Percentiles rank a stretch among this genome's conserved stretches.
These are phyloP conservation scores for Hymenoscyphus scutula DNA, from an alignment of 2,329 filamentous ascomycete species.

Conservation along the genomic window DNA sequence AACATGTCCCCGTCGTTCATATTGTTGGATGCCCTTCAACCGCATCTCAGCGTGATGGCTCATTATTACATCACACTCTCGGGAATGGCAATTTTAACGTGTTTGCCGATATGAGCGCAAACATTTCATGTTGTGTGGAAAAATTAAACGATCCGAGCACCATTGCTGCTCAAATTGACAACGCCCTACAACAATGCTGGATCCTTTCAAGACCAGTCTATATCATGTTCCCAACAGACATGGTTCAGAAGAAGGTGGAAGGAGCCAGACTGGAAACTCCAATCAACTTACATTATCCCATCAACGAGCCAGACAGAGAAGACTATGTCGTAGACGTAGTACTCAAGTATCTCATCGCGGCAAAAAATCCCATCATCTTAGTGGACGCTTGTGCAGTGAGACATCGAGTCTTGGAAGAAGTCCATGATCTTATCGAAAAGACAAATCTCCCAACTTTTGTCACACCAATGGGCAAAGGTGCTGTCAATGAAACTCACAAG, in stretches of 20 bases:
- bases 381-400: constrained; percentile 82
- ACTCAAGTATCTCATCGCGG: constrained; percentile 67
- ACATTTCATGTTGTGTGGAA: constrained; percentile 67
- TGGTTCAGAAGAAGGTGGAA: constrained; percentile 73
- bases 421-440: constrained; percentile 69
- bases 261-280: constrained; percentile 67
- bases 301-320: constrained; percentile 69
- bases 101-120: constrained; percentile 73
- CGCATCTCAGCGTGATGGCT: constrained; percentile 45
- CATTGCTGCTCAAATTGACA: constrained; percentile 73
- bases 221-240: constrained; percentile 78
- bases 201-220: constrained; percentile 76
- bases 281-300: constrained; percentile 62
- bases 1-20: constrained; percentile 67
- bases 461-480: constrained; percentile 87
- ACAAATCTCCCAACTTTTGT: constrained; percentile 78
- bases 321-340: constrained; percentile 81
- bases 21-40: constrained; percentile 57
- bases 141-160: constrained; percentile 68
- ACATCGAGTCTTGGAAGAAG: constrained; percentile 69
- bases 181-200: constrained; percentile 72
- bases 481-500: constrained; percentile 71
- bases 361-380: constrained; percentile 73
- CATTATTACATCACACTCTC: constrained; percentile 65
- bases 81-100: constrained; percentile 79